Conservation (phyloP, 1,284 basidiomycete species). For the Afroboletus lepidellus region DNA sequence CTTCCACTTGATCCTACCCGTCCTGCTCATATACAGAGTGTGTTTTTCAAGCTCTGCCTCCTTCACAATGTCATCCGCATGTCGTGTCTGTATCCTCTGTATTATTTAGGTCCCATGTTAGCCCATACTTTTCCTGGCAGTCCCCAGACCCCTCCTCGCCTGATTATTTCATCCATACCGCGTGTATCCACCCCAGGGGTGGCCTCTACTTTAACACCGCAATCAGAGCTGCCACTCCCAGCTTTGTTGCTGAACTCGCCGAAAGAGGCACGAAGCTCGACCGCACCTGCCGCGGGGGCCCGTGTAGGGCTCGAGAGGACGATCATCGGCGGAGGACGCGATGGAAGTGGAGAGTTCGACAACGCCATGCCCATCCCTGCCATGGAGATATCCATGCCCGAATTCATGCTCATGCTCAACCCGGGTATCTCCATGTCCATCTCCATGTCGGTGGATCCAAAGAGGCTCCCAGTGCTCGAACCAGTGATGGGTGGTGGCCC, state of each 20-base stretch:
- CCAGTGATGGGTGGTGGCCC: slow-evolving; percentile 27
- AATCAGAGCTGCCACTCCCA: slow-evolving; percentile 21
- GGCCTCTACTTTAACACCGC: slow-evolving; percentile 28
- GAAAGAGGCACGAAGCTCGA: slow-evolving; percentile 33
- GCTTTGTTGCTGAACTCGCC: slow-evolving; percentile 20
- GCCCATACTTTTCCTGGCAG: slow-evolving; percentile 34
- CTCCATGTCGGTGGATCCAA: slow-evolving; percentile 35
- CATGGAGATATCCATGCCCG: slow-evolving; percentile 30
- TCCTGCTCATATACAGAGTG: neutral
- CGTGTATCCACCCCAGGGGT: slow-evolving; percentile 28
- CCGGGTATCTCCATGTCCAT: slow-evolving; percentile 37
- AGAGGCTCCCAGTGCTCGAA: slow-evolving; percentile 29
- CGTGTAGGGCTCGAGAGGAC: slow-evolving; percentile 27
- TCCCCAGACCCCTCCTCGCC: slow-evolving; percentile 34
- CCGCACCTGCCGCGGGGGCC: slow-evolving; percentile 14
- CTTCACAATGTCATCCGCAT: neutral
- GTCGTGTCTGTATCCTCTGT: slow-evolving; percentile 8
- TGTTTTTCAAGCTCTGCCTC: neutral
- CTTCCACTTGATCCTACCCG: neutral
- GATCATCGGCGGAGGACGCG: slow-evolving; percentile 28
- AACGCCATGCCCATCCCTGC: slow-evolving; percentile 27
- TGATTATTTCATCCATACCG: slow-evolving; percentile 34
- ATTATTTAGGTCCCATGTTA: slow-evolving; percentile 20
- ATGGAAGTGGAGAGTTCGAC: slow-evolving; percentile 25
- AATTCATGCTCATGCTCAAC: slow-evolving; percentile 36